Percentiles rank a stretch among this genome's conserved stretches.
Evolutionary conservation across 2,329 filamentous ascomycete species (phyloP).

Genomic region (Calcarisporium arbuscula): DNA sequence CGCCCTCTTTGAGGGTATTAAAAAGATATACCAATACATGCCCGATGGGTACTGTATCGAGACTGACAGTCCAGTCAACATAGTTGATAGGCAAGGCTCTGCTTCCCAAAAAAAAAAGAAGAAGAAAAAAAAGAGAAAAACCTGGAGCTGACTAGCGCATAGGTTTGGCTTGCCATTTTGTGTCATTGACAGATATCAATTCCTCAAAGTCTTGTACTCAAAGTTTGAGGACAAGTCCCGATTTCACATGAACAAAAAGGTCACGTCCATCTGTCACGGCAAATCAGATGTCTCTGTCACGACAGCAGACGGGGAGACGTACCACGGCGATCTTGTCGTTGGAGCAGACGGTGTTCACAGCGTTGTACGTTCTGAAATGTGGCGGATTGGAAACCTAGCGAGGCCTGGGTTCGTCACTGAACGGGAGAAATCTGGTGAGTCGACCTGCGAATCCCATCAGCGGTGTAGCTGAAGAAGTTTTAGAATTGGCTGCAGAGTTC

Average conservation of each 20-base stretch:
- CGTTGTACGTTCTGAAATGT: slow-evolving; percentile 21
- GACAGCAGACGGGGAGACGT: slow-evolving; percentile 24
- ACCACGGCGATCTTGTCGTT: slow-evolving; percentile 25
- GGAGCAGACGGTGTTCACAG: slow-evolving; percentile 35
- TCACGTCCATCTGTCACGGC: slow-evolving; percentile 8
- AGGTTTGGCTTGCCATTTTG: slow-evolving; percentile 22
- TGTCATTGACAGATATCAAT: slow-evolving; percentile 28
- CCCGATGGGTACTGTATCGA: slow-evolving; percentile 8
- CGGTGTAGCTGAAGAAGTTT: no score
- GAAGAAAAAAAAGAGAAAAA: slow-evolving; percentile 4
- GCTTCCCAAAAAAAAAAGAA: no score
- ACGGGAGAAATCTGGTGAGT: slow-evolving; percentile 10
- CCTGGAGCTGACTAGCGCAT: no score
- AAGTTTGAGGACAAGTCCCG: slow-evolving; percentile 21
- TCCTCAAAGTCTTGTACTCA: slow-evolving; percentile 26
- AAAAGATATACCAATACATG: slow-evolving; percentile 7
- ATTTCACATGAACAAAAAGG: slow-evolving; percentile 12
- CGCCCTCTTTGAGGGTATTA: slow-evolving; percentile 8
- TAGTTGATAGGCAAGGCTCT: no score
- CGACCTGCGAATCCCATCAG: neutral
- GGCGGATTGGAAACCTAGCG: slow-evolving; percentile 12
- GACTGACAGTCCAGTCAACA: slow-evolving; percentile 9
- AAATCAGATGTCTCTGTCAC: slow-evolving; percentile 17
- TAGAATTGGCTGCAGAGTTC: slow-evolving; percentile 18
- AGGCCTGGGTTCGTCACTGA: slow-evolving; percentile 15